phyloP scores from a whole-genome alignment of 1,139 yeast genomes.

The Candida labiduridarum region DNA sequence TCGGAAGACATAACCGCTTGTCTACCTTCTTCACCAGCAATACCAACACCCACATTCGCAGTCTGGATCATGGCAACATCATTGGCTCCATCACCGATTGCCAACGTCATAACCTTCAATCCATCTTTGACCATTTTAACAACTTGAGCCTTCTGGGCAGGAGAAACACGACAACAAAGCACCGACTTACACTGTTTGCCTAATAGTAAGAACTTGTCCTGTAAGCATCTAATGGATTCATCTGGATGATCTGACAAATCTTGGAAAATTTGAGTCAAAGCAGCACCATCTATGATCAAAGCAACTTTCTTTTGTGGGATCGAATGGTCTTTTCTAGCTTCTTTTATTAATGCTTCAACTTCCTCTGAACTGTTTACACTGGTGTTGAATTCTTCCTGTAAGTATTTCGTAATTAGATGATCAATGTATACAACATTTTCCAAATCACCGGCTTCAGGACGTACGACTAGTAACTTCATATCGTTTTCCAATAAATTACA shows the following conservation, averaged over 20 bases:
- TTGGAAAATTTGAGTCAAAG: constrained; percentile 46
- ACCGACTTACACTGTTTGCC: constrained; percentile 65
- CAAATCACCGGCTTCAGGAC: constrained; percentile 34
- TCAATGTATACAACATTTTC: constrained; percentile 33
- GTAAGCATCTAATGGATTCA: constrained; percentile 20
- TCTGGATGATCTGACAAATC: constrained; percentile 21
- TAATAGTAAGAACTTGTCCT: constrained; percentile 51
- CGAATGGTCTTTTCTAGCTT: constrained; percentile 51
- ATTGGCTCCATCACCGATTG: constrained; percentile 70
- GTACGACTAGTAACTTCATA: constrained; percentile 81
- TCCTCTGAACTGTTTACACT: constrained; percentile 22
- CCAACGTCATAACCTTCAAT: constrained; percentile 62
- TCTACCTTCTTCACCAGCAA: constrained; percentile 70
- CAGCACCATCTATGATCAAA: constrained; percentile 58
- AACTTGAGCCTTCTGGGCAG: constrained; percentile 63
- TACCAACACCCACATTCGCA: constrained; percentile 67
- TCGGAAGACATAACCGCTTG: constrained; percentile 72
- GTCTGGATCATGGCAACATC: constrained; percentile 73
- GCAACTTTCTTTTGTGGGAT: constrained; percentile 52
- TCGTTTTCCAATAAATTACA: constrained; percentile 85
- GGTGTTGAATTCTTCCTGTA: constrained; percentile 44
- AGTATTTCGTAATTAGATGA: constrained; percentile 37
- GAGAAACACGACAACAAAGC: constrained; percentile 66
- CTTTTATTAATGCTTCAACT: constrained; percentile 36
- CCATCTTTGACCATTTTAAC: constrained; percentile 54